Conservation (phyloP, 1,284 basidiomycete genomes). For the Irpex lacteus region DNA sequence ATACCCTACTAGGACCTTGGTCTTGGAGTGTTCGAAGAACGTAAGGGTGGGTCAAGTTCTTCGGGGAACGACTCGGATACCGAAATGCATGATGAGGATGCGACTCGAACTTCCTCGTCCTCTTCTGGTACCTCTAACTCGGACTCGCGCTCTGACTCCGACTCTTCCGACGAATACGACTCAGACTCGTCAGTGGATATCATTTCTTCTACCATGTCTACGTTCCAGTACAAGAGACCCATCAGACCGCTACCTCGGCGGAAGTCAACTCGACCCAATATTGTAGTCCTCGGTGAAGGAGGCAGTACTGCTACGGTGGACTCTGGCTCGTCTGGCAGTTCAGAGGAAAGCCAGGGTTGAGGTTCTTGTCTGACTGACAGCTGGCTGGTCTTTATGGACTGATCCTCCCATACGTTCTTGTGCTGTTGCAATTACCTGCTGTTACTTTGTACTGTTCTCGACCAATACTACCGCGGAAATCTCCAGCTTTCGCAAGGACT, state of each 20-base stretch:
- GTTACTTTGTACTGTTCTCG: not conserved
- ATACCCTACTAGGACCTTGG: constrained; percentile 51
- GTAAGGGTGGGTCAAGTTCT: constrained; percentile 19
- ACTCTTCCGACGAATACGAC: constrained; percentile 10
- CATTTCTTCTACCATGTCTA: constrained; percentile 16
- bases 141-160: constrained; percentile 14
- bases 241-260: constrained; percentile 28
- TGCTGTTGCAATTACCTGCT: not conserved
- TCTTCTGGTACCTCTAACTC: constrained; percentile 19
- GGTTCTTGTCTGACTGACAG: not conserved
- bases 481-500: no score
- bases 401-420: no score
- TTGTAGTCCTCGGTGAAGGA: constrained; percentile 22
- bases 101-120: constrained; percentile 17
- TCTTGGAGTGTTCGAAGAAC: constrained; percentile 58
- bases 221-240: constrained; percentile 15
- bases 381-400: no score
- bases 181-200: constrained; percentile 22
- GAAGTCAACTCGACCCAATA: constrained; percentile 18
- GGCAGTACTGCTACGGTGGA: constrained; percentile 7
- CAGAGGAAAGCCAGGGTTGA: constrained; percentile 11
- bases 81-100: constrained; percentile 13
- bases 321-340: constrained; percentile 10
- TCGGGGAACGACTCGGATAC: constrained; percentile 21
- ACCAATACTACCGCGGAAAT: not conserved